A percentile compares a stretch with the other conserved stretches of the same genome.
phyloP scores from a whole-genome alignment of 225 moss, liverwort and hornwort species.

The Bryoerythrophyllum caledonicum region DNA sequence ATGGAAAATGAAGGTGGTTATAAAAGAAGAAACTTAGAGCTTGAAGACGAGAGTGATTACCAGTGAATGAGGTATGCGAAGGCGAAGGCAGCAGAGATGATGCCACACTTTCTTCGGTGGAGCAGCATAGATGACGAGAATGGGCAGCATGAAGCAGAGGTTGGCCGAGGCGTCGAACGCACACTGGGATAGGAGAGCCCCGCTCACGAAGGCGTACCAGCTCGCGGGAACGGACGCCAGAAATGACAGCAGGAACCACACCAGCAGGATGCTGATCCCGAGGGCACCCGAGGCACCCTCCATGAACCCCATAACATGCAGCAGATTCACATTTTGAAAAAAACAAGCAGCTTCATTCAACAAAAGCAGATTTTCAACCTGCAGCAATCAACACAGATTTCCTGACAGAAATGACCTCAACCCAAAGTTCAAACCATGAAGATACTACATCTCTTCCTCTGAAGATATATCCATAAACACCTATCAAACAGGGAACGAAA shows the following conservation, averaged over 20 bases:
- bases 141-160: conserved; percentile 50
- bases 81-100: conserved; percentile 51
- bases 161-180: conserved; percentile 46
- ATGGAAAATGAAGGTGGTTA: too few species aligned
- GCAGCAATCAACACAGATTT: too few species aligned
- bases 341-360: neutral
- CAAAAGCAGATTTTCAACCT: neutral
- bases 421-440: too few species aligned
- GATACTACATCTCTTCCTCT: too few species aligned
- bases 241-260: conserved; percentile 53
- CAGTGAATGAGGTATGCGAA: conserved; percentile 59
- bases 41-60: neutral
- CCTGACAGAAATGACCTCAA: too few species aligned
- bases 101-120: conserved; percentile 41
- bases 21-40: too few species aligned
- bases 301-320: conserved; percentile 31
- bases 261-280: conserved; percentile 42
- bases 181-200: conserved; percentile 48
- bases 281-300: conserved; percentile 28
- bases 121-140: conserved; percentile 48
- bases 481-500: too few species aligned
- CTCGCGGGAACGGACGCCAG: conserved; percentile 53
- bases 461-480: too few species aligned
- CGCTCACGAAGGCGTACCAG: conserved; percentile 55
- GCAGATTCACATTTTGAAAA: too few species aligned